Evolutionary conservation across 1,284 basidiomycete genomes (phyloP), one percentile per base, ranked within the genome.

Genomic region (Apiotrichum mycotoxinovorans): DNA sequence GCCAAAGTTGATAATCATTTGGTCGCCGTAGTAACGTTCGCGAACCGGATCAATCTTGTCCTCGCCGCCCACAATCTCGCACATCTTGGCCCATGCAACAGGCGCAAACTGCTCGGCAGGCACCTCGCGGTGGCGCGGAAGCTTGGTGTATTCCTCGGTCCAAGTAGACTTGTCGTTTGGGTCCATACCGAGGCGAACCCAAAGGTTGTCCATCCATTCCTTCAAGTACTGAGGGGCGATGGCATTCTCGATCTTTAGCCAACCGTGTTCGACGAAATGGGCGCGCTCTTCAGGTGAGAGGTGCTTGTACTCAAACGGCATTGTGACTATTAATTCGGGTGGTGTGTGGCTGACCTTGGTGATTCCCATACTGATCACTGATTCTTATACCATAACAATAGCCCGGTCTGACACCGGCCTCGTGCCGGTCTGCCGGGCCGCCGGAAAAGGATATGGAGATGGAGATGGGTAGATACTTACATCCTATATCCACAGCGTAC

Each of bases 121-220:
- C 18, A 62, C 63, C 45, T 66, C 66, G 17, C 68, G 56, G 41
- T 70, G 69, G 17, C 67, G 62, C 2, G 70, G 69, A 14, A 69
- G 57, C 53, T 71, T 67, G 33, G 64, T 41, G 52, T 66, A 66
- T 53, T 71, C 68, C n/a, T 62, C 52, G 12, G 44, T 63, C 70
- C 70, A 73, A 11, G 71, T 73, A 12, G 61, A 60, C 59, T 72
- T 72, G 61, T 73, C 71, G 30, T 70, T 35, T 0, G 62, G 60
- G 41, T 73, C 68, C 51, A 58, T 63, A n/a, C 69, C 70, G 8
- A 71, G 61, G 10, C 72, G 62, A 18, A 69, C 61, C 68, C 68
- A 72, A 18, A 71, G 46, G 56, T 69, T 61, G 8, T 54, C 56
- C 56, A 66, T 61, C 66, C 66, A 70, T n/a, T 55, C 54, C 5